Conservation (phyloP, 345 rosid species). For the Citropsis articulata region DNA sequence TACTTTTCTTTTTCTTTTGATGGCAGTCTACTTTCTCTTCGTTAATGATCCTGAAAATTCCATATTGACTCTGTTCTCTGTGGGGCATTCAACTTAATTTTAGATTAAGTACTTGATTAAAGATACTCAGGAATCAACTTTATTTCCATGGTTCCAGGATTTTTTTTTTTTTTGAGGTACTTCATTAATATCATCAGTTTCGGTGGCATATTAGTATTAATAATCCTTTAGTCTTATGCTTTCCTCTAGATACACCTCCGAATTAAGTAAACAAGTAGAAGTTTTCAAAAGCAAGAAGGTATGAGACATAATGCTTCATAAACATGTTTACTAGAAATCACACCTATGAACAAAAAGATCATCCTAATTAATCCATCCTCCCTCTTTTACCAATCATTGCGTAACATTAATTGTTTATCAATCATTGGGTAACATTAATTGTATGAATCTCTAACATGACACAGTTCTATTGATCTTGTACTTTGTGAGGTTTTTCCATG, state of each 20-base stretch:
- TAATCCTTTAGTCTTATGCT: slow-evolving; percentile 8
- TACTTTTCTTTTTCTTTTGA: background rate
- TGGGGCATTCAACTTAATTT: background rate
- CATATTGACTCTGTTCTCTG: background rate
- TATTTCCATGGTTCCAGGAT: background rate
- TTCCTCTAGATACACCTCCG: background rate
- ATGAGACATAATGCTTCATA: background rate
- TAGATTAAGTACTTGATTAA: background rate
- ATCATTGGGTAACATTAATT: background rate
- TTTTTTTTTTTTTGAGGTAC: background rate
- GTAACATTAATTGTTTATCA: background rate
- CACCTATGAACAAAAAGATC: background rate
- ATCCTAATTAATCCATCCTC: background rate
- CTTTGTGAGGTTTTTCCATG: background rate
- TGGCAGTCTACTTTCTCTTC: background rate
- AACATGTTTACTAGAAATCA: background rate
- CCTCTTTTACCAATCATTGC: background rate
- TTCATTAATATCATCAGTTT: background rate
- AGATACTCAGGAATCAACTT: slow-evolving; percentile 9
- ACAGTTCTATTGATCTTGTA: background rate
- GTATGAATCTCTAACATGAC: background rate
- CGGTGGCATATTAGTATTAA: slow-evolving; percentile 12
- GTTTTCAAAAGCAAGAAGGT: slow-evolving; percentile 3
- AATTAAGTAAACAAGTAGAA: background rate
- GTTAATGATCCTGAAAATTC: background rate